These are phyloP conservation scores for Hanseniaspora osmophila DNA, from an alignment of 805 yeast genomes.

Conservation along the genomic window DNA sequence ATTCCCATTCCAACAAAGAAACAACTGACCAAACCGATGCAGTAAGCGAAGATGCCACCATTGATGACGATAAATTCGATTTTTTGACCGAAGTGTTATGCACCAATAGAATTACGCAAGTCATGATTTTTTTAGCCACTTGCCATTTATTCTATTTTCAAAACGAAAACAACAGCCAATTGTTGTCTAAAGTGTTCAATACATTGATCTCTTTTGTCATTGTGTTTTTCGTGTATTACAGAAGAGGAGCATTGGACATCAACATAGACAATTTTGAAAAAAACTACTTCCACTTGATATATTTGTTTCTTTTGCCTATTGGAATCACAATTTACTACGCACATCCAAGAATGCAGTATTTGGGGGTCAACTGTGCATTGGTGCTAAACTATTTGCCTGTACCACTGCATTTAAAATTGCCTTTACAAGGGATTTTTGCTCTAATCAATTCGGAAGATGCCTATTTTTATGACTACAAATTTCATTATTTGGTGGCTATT, in stretches of 20 bases:
- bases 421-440: constrained; percentile 15
- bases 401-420: constrained; percentile 10
- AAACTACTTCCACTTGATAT: constrained; percentile 3
- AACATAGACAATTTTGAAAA: constrained; percentile 3
- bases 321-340: constrained; percentile 2
- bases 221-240: constrained; percentile 2
- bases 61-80: constrained; percentile 3
- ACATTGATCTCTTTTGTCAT: constrained; percentile 3
- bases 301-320: constrained; percentile 3
- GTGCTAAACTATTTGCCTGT: constrained; percentile 6
- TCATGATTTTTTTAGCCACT: constrained; percentile 3
- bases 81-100: constrained; percentile 5
- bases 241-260: background rate
- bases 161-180: constrained; percentile 1
- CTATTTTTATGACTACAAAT: constrained; percentile 8
- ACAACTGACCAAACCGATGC: background rate
- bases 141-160: constrained; percentile 6
- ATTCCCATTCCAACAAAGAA: background rate
- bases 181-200: constrained; percentile 1
- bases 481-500: constrained; percentile 12
- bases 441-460: constrained; percentile 9
- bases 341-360: background rate
- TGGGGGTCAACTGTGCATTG: constrained; percentile 4
- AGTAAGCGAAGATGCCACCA: constrained; percentile 1
- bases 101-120: constrained; percentile 5